Base-by-base conservation (phyloP, 495 filamentous ascomycete genomes). In the Cercophora scortea region DNA sequence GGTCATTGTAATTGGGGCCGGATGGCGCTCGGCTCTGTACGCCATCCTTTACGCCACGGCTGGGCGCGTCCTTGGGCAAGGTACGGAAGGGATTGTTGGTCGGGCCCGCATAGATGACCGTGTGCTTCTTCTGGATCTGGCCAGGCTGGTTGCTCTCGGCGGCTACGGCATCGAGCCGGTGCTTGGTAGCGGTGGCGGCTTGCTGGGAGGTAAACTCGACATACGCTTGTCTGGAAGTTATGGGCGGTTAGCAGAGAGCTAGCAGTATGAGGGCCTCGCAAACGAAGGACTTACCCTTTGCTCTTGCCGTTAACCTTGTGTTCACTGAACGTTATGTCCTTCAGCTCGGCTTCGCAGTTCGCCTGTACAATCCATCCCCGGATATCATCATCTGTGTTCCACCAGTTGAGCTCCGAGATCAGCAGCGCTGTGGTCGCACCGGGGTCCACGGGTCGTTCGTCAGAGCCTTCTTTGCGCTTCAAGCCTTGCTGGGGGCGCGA, bases 261-360 rank as follows among this genome's bases (percentile, higher is more conserved):
- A 25, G 25, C 25, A 25, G 25, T 25, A 5, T 25, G 25, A 25
- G 25, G 5, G 25, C 25, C 5, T 25, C 25, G 5, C 25, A 25
- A 5, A 25, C 5, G 25, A 25, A 25, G 2, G 42, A 69, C 85
- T 58, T 76, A 96, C 92, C 92, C 90, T 72, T 96, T 96, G 66
- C 88, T 93, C 69, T 98, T 98, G 50, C 93, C 93, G 60, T 98
- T 98, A 12, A 97, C 90, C 68, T 98, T 98, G 69, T 97, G 93
- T 64, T 98, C 93, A 55, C 86, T 95, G 61, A 96, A 97, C 1
- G 91, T 95, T 42, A 97, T 84, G 51, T 96, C 92, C 61, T 89
- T 89, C 17, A 98, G 75, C 60, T 95, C 89, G 43, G 82, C 78
- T 63, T 97, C 93, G 56, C 80, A 86, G 8, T 75, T 77, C 32